A percentile compares a stretch with the other conserved stretches of the same genome.
phyloP scores from a whole-genome alignment of 345 rosid genomes.

The Firmiana major region DNA sequence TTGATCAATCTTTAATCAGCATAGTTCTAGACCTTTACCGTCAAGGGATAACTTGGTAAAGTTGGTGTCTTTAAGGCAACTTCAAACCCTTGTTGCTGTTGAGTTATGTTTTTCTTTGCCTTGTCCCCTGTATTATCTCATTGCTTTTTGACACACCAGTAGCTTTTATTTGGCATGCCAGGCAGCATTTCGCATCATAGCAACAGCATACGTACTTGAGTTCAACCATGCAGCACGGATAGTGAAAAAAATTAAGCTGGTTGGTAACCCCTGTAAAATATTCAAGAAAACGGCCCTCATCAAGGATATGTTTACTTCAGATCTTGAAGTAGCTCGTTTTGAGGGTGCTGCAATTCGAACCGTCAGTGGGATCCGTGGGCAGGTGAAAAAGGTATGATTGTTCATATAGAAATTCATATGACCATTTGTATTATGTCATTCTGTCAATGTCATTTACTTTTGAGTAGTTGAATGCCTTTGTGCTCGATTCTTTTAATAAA shows the following conservation, averaged over 20 bases:
- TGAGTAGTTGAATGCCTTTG: background rate
- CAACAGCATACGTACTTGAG: conserved; percentile 72
- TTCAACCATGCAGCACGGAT: conserved; percentile 77
- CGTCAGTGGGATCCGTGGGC: conserved; percentile 95
- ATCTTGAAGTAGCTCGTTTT: conserved; percentile 85
- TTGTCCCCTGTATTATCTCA: background rate
- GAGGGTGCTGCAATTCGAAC: conserved; percentile 83
- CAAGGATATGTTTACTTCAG: conserved; percentile 90
- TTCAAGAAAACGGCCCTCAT: conserved; percentile 86
- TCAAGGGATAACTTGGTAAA: too few species aligned
- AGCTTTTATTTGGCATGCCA: conserved; percentile 31
- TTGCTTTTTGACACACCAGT: conserved; percentile 11
- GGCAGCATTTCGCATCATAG: conserved; percentile 83
- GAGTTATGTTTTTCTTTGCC: background rate
- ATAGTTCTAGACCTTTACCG: background rate
- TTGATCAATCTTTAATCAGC: background rate
- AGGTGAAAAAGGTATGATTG: conserved; percentile 71
- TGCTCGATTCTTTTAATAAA: background rate
- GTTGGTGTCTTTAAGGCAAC: too few species aligned
- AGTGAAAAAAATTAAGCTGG: conserved; percentile 80
- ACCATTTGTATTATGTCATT: background rate
- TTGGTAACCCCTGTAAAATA: conserved; percentile 86
- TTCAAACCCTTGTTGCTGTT: too few species aligned
- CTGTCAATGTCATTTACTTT: background rate
- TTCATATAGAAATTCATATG: background rate